Evolutionary conservation across 1,284 basidiomycete genomes (phyloP).

Genomic region (Irpex lacteus): DNA sequence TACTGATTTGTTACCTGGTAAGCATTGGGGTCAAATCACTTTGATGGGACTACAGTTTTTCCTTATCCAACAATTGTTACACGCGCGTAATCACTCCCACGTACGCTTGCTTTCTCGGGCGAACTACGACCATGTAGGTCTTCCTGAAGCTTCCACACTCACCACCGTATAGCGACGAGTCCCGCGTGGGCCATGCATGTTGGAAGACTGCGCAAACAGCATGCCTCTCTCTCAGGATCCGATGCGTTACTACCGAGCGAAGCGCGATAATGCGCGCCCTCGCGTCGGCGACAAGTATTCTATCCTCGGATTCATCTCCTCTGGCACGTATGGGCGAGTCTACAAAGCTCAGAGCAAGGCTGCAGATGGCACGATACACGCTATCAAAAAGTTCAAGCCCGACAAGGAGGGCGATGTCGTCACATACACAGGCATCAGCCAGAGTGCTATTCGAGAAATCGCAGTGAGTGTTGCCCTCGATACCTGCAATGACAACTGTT

Average conservation of each 20-base stretch:
- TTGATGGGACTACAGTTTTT: background rate
- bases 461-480: slow-evolving; percentile 56
- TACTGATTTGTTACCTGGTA: background rate
- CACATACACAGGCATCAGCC: slow-evolving; percentile 96
- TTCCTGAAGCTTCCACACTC: background rate
- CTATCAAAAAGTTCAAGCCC: slow-evolving; percentile 99
- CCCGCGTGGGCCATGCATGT: background rate
- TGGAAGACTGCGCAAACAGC: background rate
- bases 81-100: background rate
- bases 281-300: slow-evolving; percentile 81
- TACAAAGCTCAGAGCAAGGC: slow-evolving; percentile 91
- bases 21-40: background rate
- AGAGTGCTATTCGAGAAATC: slow-evolving; percentile 95
- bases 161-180: background rate
- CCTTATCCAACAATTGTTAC: background rate
- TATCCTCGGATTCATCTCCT: slow-evolving; percentile 96
- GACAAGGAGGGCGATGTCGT: slow-evolving; percentile 96
- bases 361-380: slow-evolving; percentile 70
- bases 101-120: background rate
- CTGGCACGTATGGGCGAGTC: slow-evolving; percentile 96
- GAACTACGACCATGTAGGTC: background rate
- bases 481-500: background rate
- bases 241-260: slow-evolving; percentile 84
- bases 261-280: slow-evolving; percentile 66
- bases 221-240: slow-evolving; percentile 41